Conservation (phyloP, 2,329 filamentous ascomycete genomes). For the Penicillium glabrum region DNA sequence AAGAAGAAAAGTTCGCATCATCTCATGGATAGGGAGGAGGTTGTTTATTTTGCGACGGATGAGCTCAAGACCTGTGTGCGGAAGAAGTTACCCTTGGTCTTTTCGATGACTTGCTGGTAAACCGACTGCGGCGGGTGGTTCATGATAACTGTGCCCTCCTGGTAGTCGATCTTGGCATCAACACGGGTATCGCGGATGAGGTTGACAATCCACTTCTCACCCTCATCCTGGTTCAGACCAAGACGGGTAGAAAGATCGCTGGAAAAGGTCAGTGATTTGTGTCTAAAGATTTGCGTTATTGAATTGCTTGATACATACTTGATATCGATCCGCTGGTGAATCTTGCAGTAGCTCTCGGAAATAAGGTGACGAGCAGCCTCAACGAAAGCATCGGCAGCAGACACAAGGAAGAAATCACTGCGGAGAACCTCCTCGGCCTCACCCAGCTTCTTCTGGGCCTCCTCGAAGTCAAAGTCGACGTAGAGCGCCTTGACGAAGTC, state of each 20-base stretch:
- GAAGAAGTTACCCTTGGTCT: slow-evolving; percentile 99
- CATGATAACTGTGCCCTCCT: slow-evolving; percentile 98
- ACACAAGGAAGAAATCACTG: slow-evolving; percentile 91
- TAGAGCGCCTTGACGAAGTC: slow-evolving; percentile 96
- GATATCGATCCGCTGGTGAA: slow-evolving; percentile 97
- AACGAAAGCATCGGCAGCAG: slow-evolving; percentile 82
- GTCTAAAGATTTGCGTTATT: background rate
- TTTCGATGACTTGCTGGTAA: slow-evolving; percentile 98
- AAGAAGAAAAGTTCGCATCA: slow-evolving; percentile 31
- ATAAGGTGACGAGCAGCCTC: slow-evolving; percentile 94
- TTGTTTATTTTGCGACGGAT: slow-evolving; percentile 51
- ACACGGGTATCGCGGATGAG: slow-evolving; percentile 95
- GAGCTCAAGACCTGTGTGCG: slow-evolving; percentile 85
- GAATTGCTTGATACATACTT: slow-evolving; percentile 53
- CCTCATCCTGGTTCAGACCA: slow-evolving; percentile 87
- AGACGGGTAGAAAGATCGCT: slow-evolving; percentile 87
- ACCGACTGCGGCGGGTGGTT: slow-evolving; percentile 98
- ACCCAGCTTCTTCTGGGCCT: slow-evolving; percentile 83
- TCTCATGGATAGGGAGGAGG: slow-evolving; percentile 18
- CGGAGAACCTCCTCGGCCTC: slow-evolving; percentile 89
- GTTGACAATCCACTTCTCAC: slow-evolving; percentile 99
- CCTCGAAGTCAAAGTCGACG: slow-evolving; percentile 95
- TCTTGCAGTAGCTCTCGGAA: slow-evolving; percentile 99
- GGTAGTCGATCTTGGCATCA: slow-evolving; percentile 99
- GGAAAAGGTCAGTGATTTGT: slow-evolving; percentile 11